Conservation (phyloP, 495 filamentous ascomycete species). For the Penicillium herquei region DNA sequence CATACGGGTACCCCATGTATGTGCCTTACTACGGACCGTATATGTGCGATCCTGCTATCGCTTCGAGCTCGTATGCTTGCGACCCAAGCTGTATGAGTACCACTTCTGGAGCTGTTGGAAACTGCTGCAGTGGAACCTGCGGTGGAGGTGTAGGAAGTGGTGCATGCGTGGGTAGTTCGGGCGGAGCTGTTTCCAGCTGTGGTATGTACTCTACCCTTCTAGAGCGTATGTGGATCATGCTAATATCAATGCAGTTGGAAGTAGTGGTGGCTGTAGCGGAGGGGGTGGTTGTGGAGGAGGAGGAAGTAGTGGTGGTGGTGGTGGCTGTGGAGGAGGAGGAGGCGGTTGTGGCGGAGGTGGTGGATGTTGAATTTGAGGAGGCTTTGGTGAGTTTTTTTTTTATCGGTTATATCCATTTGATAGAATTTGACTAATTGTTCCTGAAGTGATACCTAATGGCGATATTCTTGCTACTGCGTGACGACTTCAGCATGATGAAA, state of each 20-base stretch:
- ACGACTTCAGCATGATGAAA: too few relatives aligned
- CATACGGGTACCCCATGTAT: constrained; percentile 48
- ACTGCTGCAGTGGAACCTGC: constrained; percentile 49
- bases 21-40: constrained; percentile 55
- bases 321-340: constrained; percentile 5
- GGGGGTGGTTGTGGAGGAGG: constrained; percentile 6
- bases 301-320: constrained; percentile 1
- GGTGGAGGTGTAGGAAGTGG: constrained; percentile 55
- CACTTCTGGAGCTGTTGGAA: constrained; percentile 37
- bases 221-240: background rate
- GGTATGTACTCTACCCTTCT: constrained; percentile 18
- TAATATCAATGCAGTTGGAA: constrained; percentile 3
- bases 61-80: constrained; percentile 36
- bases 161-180: constrained; percentile 43
- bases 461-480: too few relatives aligned
- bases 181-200: constrained; percentile 34
- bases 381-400: too few relatives aligned
- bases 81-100: constrained; percentile 49
- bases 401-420: too few relatives aligned
- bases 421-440: too few relatives aligned
- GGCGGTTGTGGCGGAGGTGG: constrained; percentile 6
- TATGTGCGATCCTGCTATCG: constrained; percentile 47
- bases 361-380: too few relatives aligned
- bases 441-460: too few relatives aligned
- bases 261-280: constrained; percentile 28